Conservation (phyloP, 2,329 filamentous ascomycete species). For the Hyphodiscus sp. region DNA sequence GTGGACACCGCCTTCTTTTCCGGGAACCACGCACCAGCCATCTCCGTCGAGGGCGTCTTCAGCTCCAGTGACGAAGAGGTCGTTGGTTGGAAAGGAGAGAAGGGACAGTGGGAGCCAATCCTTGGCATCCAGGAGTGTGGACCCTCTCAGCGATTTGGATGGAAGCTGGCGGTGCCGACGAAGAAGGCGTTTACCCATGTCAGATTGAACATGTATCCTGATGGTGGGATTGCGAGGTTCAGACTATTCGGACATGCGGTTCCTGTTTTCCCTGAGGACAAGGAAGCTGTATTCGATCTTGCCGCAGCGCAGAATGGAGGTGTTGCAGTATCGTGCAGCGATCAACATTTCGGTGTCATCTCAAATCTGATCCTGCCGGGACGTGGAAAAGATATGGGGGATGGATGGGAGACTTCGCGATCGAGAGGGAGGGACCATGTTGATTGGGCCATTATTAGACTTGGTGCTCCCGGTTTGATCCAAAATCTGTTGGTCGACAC, state of each 20-base stretch:
- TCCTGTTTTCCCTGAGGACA: slow-evolving; percentile 65
- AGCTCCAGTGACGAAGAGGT: slow-evolving; percentile 59
- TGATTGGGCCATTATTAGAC: slow-evolving; percentile 74
- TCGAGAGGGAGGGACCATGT: slow-evolving; percentile 65
- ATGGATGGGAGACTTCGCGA: slow-evolving; percentile 80
- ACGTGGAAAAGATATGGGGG: slow-evolving; percentile 77
- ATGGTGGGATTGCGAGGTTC: slow-evolving; percentile 78
- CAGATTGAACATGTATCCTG: slow-evolving; percentile 76
- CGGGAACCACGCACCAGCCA: slow-evolving; percentile 74
- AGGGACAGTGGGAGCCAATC: slow-evolving; percentile 65
- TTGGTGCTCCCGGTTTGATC: slow-evolving; percentile 60
- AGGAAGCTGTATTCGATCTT: slow-evolving; percentile 63
- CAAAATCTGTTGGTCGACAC: slow-evolving; percentile 70
- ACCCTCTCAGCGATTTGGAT: slow-evolving; percentile 65
- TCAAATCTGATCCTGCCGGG: slow-evolving; percentile 75
- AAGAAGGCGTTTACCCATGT: slow-evolving; percentile 72
- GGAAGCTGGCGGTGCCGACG: slow-evolving; percentile 55
- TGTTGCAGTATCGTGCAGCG: slow-evolving; percentile 67
- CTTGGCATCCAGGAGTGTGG: slow-evolving; percentile 65
- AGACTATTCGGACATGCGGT: slow-evolving; percentile 70
- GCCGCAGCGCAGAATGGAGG: slow-evolving; percentile 74
- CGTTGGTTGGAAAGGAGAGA: slow-evolving; percentile 50
- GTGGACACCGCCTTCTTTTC: slow-evolving; percentile 77
- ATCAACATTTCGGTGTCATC: slow-evolving; percentile 79
- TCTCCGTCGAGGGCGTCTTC: slow-evolving; percentile 73